Evolutionary conservation across 2,329 filamentous ascomycete species (phyloP), one percentile per base, ranked within the genome.

Genomic region (Microdochium nivale): DNA sequence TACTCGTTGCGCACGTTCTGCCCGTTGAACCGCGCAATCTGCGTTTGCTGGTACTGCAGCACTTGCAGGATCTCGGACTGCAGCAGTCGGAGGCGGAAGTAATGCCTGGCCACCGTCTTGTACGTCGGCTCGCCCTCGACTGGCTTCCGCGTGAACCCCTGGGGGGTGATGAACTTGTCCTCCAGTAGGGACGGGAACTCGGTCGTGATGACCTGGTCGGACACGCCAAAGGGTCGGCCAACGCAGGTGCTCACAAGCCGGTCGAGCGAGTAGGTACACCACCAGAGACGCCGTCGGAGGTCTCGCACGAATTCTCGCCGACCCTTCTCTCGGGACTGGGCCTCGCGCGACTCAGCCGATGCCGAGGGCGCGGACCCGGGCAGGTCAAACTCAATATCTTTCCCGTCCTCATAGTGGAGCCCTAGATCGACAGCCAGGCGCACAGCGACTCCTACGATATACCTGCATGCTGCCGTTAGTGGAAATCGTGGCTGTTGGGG

Each of bases 21-120:
- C 3, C 82, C 81, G 48, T 77, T 76, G 30, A 80, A 78, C 55
- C 89, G 80, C 9, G 87, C 87, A 57, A 87, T 80, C 58, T 94
- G 86, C 1, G 90, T 87, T 68, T 96, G 90, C 55, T 95, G 89
- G 66, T 94, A 88, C 67, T 96, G 92, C 55, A 96, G 72, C 1
- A 97, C 92, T 66, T 97, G 90, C 35, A 96, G 74, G 48, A 97
- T 96, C 68, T 97, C 92, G 0, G 92, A 96, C 68, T 97, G 94
- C 47, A 97, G 73, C 49, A 96, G 72, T 21, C 92, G 81, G 21
- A 97, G 75, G 24, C 90, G 86, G 70, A 96, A 90, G 68, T 97
- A 97, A 63, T 97, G 92, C 60, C 95, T 85, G 0, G 90, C 85
- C 4, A 95, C 90, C 56, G 88, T 80, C 70, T 97, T 97, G 70